Conservation (phyloP, 208 protist genomes). For the Crithidia sp. region DNA sequence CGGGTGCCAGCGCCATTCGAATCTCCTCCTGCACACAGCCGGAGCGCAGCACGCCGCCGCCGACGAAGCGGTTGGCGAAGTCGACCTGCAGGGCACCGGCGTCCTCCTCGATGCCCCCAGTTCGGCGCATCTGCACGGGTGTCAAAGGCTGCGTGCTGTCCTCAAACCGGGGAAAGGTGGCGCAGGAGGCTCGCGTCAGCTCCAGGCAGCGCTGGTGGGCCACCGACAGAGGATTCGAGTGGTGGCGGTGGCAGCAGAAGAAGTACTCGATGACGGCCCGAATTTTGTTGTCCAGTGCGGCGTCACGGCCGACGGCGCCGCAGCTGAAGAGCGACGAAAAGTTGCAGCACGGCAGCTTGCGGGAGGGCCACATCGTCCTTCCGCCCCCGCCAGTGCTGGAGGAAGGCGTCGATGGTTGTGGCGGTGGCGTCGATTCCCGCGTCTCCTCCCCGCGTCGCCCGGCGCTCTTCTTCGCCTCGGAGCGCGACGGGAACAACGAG, state of each 20-base stretch:
- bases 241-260: conserved; percentile 27
- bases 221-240: conserved; percentile 10
- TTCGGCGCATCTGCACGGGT: conserved; percentile 25
- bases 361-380: conserved; percentile 22
- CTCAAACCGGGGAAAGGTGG: conserved; percentile 48
- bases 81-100: conserved; percentile 68
- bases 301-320: conserved; percentile 15
- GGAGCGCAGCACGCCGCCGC: conserved; percentile 79
- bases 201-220: conserved; percentile 35
- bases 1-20: conserved; percentile 80
- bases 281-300: conserved; percentile 52
- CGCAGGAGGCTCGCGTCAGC: conserved; percentile 39
- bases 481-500: conserved; percentile 65
- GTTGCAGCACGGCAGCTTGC: conserved; percentile 47
- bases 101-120: conserved; percentile 72
- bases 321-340: conserved; percentile 57
- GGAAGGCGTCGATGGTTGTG: background rate
- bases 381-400: background rate
- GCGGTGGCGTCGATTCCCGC: background rate
- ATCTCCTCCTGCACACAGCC: conserved; percentile 94
- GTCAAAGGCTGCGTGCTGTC: conserved; percentile 34
- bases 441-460: background rate
- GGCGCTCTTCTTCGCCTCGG: conserved; percentile 11
- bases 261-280: conserved; percentile 70
- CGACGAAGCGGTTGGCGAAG: conserved; percentile 89